Evolutionary conservation across 305 asterid genomes (phyloP).

Genomic region (Fraxinus ornus): DNA sequence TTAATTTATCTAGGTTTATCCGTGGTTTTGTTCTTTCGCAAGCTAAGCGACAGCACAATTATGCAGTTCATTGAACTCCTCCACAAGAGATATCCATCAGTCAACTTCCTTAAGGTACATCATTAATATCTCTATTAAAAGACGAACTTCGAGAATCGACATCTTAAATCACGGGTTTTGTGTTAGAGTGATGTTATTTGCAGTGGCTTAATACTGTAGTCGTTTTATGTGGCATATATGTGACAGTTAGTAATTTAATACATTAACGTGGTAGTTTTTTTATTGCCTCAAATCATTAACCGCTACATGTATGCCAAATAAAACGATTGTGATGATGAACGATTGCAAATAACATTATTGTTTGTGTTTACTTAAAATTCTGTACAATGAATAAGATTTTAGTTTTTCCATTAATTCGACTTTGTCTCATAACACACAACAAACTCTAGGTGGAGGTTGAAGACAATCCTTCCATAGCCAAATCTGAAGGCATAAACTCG

Average conservation of each 20-base stretch:
- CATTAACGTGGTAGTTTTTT: no score
- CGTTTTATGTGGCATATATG: no score
- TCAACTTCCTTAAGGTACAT: conserved; percentile 51
- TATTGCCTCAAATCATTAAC: no score
- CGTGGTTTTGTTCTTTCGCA: conserved; percentile 46
- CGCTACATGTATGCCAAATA: no score
- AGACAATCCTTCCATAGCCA: conserved; percentile 42
- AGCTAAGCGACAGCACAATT: conserved; percentile 30
- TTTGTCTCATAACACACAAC: background rate
- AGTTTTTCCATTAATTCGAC: background rate
- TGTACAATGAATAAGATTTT: background rate
- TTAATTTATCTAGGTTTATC: conserved; percentile 27
- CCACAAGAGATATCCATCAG: conserved; percentile 38
- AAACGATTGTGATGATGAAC: no score
- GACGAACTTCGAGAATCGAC: background rate
- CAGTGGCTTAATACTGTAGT: no score
- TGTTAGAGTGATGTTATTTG: no score
- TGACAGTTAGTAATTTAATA: no score
- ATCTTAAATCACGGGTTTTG: background rate
- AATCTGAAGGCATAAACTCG: conserved; percentile 43
- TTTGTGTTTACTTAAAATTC: background rate
- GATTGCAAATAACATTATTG: no score
- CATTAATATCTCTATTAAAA: background rate
- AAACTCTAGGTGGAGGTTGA: conserved; percentile 49
- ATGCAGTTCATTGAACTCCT: conserved; percentile 40